These are phyloP conservation scores for Lipomyces anomalus DNA, from an alignment of 805 yeast genomes.

Conservation along the genomic window DNA sequence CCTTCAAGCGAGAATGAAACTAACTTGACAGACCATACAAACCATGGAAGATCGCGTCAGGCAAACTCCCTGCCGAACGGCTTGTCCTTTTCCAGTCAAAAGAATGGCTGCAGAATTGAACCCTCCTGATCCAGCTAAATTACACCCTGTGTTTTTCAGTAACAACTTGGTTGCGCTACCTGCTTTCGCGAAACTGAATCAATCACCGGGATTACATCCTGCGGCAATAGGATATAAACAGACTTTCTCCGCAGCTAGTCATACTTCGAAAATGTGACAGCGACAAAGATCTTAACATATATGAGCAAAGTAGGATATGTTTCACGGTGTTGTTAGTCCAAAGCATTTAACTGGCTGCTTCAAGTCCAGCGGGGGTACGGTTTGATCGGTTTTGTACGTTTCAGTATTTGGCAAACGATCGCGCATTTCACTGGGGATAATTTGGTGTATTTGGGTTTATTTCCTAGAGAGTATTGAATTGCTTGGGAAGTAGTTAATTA, in stretches of 20 bases:
- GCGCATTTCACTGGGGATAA: too few relatives aligned
- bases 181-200: too few relatives aligned
- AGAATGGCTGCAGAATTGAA: not conserved
- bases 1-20: not conserved
- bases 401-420: not conserved
- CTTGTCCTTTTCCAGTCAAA: not conserved
- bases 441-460: too few relatives aligned
- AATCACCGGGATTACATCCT: not conserved
- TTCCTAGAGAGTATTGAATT: too few relatives aligned
- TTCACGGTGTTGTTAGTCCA: not conserved
- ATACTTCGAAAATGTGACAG: not conserved
- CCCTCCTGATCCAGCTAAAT: slow-evolving; percentile 13
- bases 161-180: not conserved
- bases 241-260: not conserved
- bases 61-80: not conserved
- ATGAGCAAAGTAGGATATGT: not conserved
- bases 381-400: not conserved
- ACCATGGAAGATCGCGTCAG: not conserved
- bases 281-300: not conserved
- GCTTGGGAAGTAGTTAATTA: too few relatives aligned
- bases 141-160: slow-evolving; percentile 22
- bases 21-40: not conserved
- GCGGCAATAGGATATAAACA: not conserved
- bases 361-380: not conserved
- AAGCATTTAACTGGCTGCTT: not conserved